Conservation (phyloP, 257 asterid genomes). For the Galeopsis tetrahit region DNA sequence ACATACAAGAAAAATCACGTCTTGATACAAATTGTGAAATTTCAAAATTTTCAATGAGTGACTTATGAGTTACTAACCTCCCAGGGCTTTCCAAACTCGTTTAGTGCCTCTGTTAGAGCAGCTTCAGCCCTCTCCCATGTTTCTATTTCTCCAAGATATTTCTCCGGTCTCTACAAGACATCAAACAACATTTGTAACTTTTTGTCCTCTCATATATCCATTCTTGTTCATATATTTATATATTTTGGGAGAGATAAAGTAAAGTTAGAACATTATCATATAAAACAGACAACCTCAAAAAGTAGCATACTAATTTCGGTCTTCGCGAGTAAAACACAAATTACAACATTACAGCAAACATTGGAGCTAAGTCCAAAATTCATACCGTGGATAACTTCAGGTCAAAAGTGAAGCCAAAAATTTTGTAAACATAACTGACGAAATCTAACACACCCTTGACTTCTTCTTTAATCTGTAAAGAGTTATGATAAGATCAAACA, state of each 20-base stretch:
- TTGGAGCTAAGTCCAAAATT: constrained; percentile 9
- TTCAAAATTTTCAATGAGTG: neutral
- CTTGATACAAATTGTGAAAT: neutral
- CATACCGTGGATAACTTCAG: constrained; percentile 94
- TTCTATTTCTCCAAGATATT: constrained; percentile 77
- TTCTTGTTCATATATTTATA: constrained; percentile 11
- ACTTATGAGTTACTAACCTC: constrained; percentile 57
- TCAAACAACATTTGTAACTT: neutral
- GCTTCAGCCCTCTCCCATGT: constrained; percentile 94
- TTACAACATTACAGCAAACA: neutral
- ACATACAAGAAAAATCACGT: neutral
- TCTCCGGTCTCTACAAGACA: constrained; percentile 88
- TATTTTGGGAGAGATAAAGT: constrained; percentile 12
- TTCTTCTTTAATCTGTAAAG: constrained; percentile 86
- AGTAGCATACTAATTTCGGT: constrained; percentile 2
- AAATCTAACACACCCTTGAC: constrained; percentile 88
- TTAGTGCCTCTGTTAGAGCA: constrained; percentile 83
- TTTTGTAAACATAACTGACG: constrained; percentile 64
- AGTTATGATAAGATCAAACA: constrained; percentile 35
- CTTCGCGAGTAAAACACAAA: neutral
- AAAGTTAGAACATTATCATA: neutral
- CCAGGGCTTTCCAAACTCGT: constrained; percentile 97
- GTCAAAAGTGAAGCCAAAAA: constrained; percentile 95
- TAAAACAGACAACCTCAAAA: neutral
- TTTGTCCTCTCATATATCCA: neutral